These are phyloP conservation scores for Geranium brycei DNA, from an alignment of 345 rosid species.

Conservation along the genomic window DNA sequence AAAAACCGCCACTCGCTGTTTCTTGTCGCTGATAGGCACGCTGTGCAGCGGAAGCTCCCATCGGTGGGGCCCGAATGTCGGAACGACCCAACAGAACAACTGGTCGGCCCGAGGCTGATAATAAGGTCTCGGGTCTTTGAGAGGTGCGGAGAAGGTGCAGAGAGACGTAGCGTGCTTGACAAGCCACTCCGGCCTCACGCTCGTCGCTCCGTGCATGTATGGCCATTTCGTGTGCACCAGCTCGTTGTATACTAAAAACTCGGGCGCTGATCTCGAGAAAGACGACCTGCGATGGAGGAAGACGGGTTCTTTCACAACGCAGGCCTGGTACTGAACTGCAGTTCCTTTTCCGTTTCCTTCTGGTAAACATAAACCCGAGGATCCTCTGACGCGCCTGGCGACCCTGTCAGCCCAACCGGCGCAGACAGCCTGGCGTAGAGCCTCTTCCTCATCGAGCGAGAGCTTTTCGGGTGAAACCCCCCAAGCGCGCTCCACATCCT, in stretches of 20 bases:
- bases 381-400: slow-evolving; percentile 41
- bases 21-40: slow-evolving; percentile 17
- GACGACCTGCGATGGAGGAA: slow-evolving; percentile 73
- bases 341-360: slow-evolving; percentile 33
- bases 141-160: slow-evolving; percentile 46
- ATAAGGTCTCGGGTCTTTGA: slow-evolving; percentile 46
- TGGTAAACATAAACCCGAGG: slow-evolving; percentile 14
- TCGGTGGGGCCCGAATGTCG: slow-evolving; percentile 49
- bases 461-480: slow-evolving; percentile 34
- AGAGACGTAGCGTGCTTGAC: slow-evolving; percentile 44
- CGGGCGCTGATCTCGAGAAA: slow-evolving; percentile 57
- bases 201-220: slow-evolving; percentile 76
- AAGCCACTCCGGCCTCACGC: slow-evolving; percentile 70
- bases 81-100: slow-evolving; percentile 44
- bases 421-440: slow-evolving; percentile 62
- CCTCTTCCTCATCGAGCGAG: slow-evolving; percentile 50
- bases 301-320: slow-evolving; percentile 52
- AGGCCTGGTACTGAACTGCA: slow-evolving; percentile 53
- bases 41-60: slow-evolving; percentile 66
- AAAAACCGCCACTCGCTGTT: slow-evolving; percentile 38
- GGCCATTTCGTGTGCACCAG: slow-evolving; percentile 56
- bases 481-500: slow-evolving; percentile 67
- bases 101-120: slow-evolving; percentile 44
- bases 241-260: slow-evolving; percentile 73
- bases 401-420: slow-evolving; percentile 98